Percentiles rank a stretch among this genome's conserved stretches.
phyloP scores from a whole-genome alignment of 1,139 yeast genomes.

The Arxiozyma heterogenica region DNA sequence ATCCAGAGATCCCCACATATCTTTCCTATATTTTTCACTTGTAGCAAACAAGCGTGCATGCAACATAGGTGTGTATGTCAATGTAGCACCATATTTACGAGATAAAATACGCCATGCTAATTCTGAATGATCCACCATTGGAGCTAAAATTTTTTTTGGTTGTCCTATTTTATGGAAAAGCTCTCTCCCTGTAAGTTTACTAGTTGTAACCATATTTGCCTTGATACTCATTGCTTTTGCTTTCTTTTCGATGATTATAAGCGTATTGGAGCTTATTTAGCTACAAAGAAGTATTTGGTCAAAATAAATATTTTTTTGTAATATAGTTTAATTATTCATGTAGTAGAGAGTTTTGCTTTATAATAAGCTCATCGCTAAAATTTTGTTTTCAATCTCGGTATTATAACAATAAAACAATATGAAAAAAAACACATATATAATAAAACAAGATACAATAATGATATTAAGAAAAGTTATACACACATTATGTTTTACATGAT shows the following conservation, averaged over 20 bases:
- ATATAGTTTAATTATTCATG: too few relatives aligned
- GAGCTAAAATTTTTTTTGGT: constrained; percentile 87
- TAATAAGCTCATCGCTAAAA: constrained; percentile 6
- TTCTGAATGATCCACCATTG: constrained; percentile 97
- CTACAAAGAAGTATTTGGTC: too few relatives aligned
- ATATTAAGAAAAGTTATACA: too few relatives aligned
- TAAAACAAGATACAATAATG: too few relatives aligned
- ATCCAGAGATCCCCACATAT: constrained; percentile 64
- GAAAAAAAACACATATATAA: too few relatives aligned
- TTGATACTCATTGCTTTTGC: background rate
- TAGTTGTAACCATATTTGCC: background rate
- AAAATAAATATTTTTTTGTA: too few relatives aligned
- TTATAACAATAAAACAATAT: too few relatives aligned
- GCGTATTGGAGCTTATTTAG: too few relatives aligned
- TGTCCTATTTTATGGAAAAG: constrained; percentile 59
- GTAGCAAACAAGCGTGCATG: constrained; percentile 88
- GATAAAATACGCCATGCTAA: constrained; percentile 91
- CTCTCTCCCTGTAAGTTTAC: constrained; percentile 49
- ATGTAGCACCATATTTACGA: constrained; percentile 80
- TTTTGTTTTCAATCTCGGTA: background rate
- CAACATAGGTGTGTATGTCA: constrained; percentile 95
- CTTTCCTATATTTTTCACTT: constrained; percentile 66
- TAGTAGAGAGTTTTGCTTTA: constrained; percentile 1
- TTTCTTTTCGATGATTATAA: too few relatives aligned
- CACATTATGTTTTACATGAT: too few relatives aligned